Evolutionary conservation across 129 eudicot species (phyloP), one percentile per base, ranked within the genome.

Genomic region (Tanacetum coccineum): DNA sequence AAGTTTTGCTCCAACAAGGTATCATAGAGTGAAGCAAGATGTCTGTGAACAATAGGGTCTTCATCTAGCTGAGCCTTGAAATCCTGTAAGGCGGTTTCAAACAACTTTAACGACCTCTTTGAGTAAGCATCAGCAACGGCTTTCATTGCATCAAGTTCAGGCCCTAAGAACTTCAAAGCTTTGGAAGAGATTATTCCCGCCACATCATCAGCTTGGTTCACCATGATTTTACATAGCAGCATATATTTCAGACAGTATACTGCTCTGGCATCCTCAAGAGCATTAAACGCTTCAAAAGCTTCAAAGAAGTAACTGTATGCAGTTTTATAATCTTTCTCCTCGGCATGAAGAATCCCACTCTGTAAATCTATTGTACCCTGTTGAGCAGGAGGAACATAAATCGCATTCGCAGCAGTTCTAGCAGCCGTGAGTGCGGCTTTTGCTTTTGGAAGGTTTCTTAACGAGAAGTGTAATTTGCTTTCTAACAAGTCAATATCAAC

Each of bases 11-110:
- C 86, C 89, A 84, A 59, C 26, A 84, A 64, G 0, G 85, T 80
- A 47, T 84, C 89, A 14, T 84, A 84, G 21, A 84, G 76, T 3
- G 85, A 79, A 2, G 87, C 79, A 9, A 87, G 76, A 77, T 87
- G 95, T 76, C 95, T 79, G 40, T 87, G 95, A 4, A 87, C 95
- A 59, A 87, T 87, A 21, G 95, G 95, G 65, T 87, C 95, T 65
- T 87, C 95, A 19, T 87, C 95, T 47, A 87, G 63, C 71, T 87
- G 87, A 22, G 80, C 79, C 73, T 78, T 87, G 70, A 80, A 87
- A 68, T 79, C 82, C 74, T 76, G 73, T 46, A 87, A 76, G 22
- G 90, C 87, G 4, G 82, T 81, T 74, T 87, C 90, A 48, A 87
- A 87, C n/a, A 87, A 74, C 70, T 81, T 84, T n/a, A 87, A 55